Base-by-base conservation (phyloP, 371 early-diverging fungal genomes). In the Coemansia sp. region DNA sequence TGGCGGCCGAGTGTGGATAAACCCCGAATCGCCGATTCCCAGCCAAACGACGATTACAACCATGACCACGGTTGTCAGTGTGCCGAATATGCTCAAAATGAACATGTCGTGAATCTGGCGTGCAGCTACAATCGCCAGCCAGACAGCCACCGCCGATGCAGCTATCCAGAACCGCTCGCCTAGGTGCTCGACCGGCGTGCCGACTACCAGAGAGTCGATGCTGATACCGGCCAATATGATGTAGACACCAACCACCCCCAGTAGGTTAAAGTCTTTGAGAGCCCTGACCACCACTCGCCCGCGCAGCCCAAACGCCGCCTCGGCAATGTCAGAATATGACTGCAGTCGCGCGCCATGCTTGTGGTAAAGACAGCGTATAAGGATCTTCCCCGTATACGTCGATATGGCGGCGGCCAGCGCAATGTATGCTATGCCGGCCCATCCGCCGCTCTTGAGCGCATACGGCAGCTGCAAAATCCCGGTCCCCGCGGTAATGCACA, bases 401-500 rank as follows among this genome's bases (percentile, higher is more conserved):
- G 91, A 87, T 70, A 92, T 88, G 14, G 80, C 60, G 57, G 90
- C 90, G 10, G 90, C 84, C 32, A 93, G 78, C 14, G 86, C 75
- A n/a, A 95, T 80, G 60, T 93, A 82, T 14, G 85, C 37, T 2
- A 91, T 57, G 55, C 89, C 89, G 14, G 88, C 69, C 95, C 95
- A 95, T 11, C 94, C 94, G 51, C 90, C 87, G 58, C 89, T 86
- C 18, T 77, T 83, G 16, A 95, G 78, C 24, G 93, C 89, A 55
- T 84, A 89, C 24, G 94, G 92, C 14, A 95, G 81, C 56, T 92
- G 91, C 6, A 94, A 80, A 10, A 92, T 86, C 31, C 95, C 95
- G 10, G 90, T 89, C 38, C 94, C 94, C 4, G 92, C 91, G 14
- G 91, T 84, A 4, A 92, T 89, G 80, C 92, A 89, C 12, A 76